These are phyloP conservation scores for Cardamine resedifolia DNA, from an alignment of 345 rosid genomes.

Conservation along the genomic window DNA sequence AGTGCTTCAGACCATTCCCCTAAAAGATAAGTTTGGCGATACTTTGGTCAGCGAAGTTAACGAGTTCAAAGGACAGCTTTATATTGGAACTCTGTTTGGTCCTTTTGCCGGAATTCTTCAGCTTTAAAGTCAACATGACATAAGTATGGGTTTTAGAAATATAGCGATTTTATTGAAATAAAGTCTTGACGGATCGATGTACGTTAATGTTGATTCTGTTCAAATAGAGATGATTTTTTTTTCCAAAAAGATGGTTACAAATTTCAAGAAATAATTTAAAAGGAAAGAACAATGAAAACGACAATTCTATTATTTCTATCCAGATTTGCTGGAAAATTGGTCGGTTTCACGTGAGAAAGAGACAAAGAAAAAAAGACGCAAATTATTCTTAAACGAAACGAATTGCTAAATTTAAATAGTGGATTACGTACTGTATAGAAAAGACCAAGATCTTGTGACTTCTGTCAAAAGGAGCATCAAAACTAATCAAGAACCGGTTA, in stretches of 20 bases:
- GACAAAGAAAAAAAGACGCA: neutral
- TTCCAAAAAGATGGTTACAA: neutral
- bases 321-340: slow-evolving; percentile 30
- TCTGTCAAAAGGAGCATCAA: slow-evolving; percentile 2
- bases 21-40: slow-evolving; percentile 25
- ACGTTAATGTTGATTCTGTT: neutral
- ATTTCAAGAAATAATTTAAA: neutral
- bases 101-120: slow-evolving; percentile 30
- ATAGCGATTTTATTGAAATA: neutral
- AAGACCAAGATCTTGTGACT: slow-evolving; percentile 32
- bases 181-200: slow-evolving; percentile 1
- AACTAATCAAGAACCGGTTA: slow-evolving; percentile 6
- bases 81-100: slow-evolving; percentile 28
- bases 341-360: slow-evolving; percentile 28
- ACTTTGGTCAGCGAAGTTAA: slow-evolving; percentile 38
- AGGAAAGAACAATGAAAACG: neutral
- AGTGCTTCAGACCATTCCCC: slow-evolving; percentile 21
- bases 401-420: neutral
- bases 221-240: neutral
- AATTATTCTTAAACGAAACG: neutral
- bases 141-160: neutral
- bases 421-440: neutral
- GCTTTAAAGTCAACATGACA: neutral
- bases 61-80: slow-evolving; percentile 27
- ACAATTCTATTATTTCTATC: neutral